Evolutionary conservation across 495 filamentous ascomycete species (phyloP), one percentile per base, ranked within the genome.

Genomic region (Filosporella fistucella): DNA sequence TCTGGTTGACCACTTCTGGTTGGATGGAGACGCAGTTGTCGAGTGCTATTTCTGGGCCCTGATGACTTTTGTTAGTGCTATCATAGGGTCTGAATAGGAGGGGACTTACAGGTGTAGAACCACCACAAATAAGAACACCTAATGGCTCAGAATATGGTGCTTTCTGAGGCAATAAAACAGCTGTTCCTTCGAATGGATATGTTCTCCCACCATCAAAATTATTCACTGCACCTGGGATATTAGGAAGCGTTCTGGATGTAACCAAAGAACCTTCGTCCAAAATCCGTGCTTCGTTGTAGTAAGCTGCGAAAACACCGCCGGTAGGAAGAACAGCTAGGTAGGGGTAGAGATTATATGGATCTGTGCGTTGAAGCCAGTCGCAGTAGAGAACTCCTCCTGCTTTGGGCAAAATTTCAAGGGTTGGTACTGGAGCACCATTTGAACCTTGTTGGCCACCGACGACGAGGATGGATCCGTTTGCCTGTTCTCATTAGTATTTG

Each of bases 341-440:
- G 2, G 81, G 81, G 47, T 84, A 84, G 29, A 85, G 55, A 56
- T 85, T 85, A 62, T 79, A 76, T n/a, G 81, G 81, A 53, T 82
- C 73, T 8, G 80, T 84, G 25, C 78, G 76, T 12, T 76, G 66
- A 20, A 84, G 69, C 75, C 75, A 85, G 44, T 82, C 78, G 65
- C 77, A 71, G 57, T 68, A 71, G 20, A 47, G 21, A 18, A 29
- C 16, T 30, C 23, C 32, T 28, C 54, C 54, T 1, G 76, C 49
- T 0, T 44, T 30, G n/a, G 63, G 63, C 14, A 85, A 70, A 49
- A 84, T 62, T 64, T 85, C 81, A 37, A 83, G 67, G 6, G 70
- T 71, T 11, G 81, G 82, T 18, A 69, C 66, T 7, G 79, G 71
- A n/a, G 68, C 69, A 45, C 69, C 77, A 57, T 84, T 85, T 18